Percentiles rank a stretch among this genome's conserved stretches.
Evolutionary conservation across 768 basidiomycete genomes (phyloP).

Genomic region (Gymnopilus dilepis): DNA sequence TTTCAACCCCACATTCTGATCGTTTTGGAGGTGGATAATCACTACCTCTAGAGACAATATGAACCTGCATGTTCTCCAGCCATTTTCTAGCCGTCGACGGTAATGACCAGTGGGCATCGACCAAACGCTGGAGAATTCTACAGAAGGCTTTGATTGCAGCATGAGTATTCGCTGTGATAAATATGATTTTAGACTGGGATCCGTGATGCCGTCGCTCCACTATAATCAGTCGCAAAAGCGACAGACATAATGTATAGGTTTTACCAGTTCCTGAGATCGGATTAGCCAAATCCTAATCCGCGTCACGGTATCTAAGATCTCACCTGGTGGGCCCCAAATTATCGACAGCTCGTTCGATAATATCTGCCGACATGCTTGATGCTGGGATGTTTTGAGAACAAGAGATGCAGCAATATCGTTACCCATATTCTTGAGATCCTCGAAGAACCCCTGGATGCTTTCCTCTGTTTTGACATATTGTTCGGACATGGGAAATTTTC

Average conservation of each 20-base stretch:
- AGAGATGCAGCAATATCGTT: constrained; percentile 42
- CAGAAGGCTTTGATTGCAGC: constrained; percentile 56
- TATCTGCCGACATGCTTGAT: constrained; percentile 47
- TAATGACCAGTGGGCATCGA: constrained; percentile 42
- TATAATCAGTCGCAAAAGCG: constrained; percentile 50
- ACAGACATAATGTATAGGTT: constrained; percentile 55
- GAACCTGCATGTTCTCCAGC: constrained; percentile 45
- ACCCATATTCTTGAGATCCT: constrained; percentile 39
- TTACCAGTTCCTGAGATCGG: constrained; percentile 51
- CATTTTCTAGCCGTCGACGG: constrained; percentile 42
- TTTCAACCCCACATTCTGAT: constrained; percentile 30
- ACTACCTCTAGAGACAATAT: constrained; percentile 46
- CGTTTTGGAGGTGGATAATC: constrained; percentile 43
- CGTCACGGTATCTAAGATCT: background rate
- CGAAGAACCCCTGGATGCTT: constrained; percentile 45
- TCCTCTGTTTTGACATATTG: constrained; percentile 40
- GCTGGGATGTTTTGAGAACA: constrained; percentile 52
- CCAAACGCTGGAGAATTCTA: constrained; percentile 44
- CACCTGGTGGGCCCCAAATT: constrained; percentile 58
- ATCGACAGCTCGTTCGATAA: constrained; percentile 49
- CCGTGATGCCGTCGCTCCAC: constrained; percentile 39
- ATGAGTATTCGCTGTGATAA: constrained; percentile 57
- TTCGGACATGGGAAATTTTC: constrained; percentile 30
- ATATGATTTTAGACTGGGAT: constrained; percentile 41
- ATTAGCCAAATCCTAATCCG: background rate